Conservation (phyloP, 208 protist species). For the Leishmania major region DNA sequence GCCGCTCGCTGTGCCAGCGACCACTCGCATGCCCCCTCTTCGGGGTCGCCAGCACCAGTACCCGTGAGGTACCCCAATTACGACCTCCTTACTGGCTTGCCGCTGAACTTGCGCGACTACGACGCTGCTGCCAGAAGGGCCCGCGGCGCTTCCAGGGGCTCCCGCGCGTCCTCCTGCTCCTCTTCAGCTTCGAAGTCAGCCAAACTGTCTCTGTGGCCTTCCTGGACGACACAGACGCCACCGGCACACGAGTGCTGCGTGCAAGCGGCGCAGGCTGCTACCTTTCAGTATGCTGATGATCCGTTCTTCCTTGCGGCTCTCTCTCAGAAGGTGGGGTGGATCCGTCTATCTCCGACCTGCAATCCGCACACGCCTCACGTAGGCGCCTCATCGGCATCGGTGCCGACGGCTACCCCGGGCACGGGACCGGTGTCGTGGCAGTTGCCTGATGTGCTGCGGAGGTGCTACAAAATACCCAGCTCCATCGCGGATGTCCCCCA, state of each 20-base stretch:
- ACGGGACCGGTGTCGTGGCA: slow-evolving; percentile 1
- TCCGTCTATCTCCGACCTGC: slow-evolving; percentile 5
- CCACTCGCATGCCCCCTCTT: background rate
- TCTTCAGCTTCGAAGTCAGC: background rate
- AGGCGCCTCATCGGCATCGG: background rate
- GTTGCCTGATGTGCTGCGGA: slow-evolving; percentile 1
- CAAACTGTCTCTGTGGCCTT: background rate
- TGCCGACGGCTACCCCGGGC: background rate
- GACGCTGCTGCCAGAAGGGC: background rate
- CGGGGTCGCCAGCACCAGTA: background rate
- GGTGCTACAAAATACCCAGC: slow-evolving; percentile 1
- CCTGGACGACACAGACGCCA: background rate
- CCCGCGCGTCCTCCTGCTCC: background rate
- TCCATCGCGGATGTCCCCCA: background rate
- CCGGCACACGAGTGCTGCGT: background rate
- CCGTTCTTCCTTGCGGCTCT: slow-evolving; percentile 1
- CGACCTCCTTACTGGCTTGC: slow-evolving; percentile 15
- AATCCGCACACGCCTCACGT: background rate
- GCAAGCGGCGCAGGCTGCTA: background rate
- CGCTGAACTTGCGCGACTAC: slow-evolving; percentile 12
- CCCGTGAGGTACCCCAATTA: slow-evolving; percentile 18
- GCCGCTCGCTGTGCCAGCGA: background rate
- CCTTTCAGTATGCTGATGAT: background rate
- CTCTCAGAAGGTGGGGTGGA: slow-evolving; percentile 19
- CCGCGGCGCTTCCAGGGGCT: background rate